Evolutionary conservation across 78 protist species (phyloP), one percentile per base, ranked within the genome.

Genomic region (Dictyostelium intermedium): DNA sequence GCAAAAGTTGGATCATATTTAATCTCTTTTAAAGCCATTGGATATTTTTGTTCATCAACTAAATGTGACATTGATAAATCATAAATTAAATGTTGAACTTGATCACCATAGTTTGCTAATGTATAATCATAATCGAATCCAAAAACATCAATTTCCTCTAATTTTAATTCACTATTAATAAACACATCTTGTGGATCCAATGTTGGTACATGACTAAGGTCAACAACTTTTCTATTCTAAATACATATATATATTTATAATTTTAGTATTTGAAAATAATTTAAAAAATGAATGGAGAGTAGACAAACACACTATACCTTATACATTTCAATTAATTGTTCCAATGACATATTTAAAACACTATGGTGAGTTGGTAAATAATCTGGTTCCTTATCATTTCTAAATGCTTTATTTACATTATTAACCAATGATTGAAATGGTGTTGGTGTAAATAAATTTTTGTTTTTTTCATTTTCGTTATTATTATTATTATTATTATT

Each of bases 81-180:
- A 63, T 91, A 91, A 37, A 91, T 91, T 39, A 91, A 37, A 41
- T 91, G 70, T 66, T 91, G 95, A 41, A 91, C 91, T 60, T 91
- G 82, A 37, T 83, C 91, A 37, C 78, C 45, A 69, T 91, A 91
- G 53, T 83, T 83, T 23, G 95, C 95, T 18, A 91, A 50, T 74
- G 95, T 91, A 41, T 76, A 91, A 32, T 91, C 95, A 60, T 86
- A 86, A 86, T 86, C 92, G 25, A 86, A 86, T 23, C 92, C 92
- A 86, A 60, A 86, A 25, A 77, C 92, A 34, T 86, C n/a, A 61
- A 86, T 86, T 9, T 86, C 92, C n/a, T 25, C 82, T 25, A 86
- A 60, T 47, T 77, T 86, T 27, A 86, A 60, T 77, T 86, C 92
- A 77, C 92, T 86, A 77, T 86, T 86, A 27, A 86, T 86, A 74